Conservation (phyloP, 441 rosid genomes). For the Pelargonium hybrid region DNA sequence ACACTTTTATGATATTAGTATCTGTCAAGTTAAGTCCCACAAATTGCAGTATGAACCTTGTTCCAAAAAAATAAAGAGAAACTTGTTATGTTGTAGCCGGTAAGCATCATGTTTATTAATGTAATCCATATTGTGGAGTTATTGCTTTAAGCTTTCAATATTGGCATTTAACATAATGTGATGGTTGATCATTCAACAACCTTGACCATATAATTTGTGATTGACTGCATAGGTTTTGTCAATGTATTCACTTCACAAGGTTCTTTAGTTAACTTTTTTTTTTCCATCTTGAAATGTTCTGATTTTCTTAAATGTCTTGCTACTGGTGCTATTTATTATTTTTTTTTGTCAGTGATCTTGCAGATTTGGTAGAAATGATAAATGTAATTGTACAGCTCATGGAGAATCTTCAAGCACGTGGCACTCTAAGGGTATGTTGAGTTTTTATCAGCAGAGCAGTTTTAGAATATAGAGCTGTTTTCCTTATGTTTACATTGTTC, state of each 20-base stretch:
- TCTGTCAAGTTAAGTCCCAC: neutral
- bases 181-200: neutral
- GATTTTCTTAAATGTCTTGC: slow-evolving; percentile 7
- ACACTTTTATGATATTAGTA: neutral
- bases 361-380: slow-evolving; percentile 79
- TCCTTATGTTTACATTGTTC: neutral
- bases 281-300: neutral
- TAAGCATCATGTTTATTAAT: neutral
- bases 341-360: slow-evolving; percentile 71
- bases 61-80: neutral
- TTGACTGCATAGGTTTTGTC: neutral
- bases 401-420: slow-evolving; percentile 91
- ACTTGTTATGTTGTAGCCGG: neutral
- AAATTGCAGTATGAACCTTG: slow-evolving; percentile 1
- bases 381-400: slow-evolving; percentile 54
- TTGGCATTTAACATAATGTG: neutral
- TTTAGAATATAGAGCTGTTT: neutral
- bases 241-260: neutral
- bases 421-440: slow-evolving; percentile 73
- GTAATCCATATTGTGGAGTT: neutral
- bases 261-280: neutral
- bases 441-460: slow-evolving; percentile 11
- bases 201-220: neutral
- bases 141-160: neutral
- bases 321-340: slow-evolving; percentile 16